Evolutionary conservation across 495 filamentous ascomycete species (phyloP).

Genomic region (Extremus antarcticus): DNA sequence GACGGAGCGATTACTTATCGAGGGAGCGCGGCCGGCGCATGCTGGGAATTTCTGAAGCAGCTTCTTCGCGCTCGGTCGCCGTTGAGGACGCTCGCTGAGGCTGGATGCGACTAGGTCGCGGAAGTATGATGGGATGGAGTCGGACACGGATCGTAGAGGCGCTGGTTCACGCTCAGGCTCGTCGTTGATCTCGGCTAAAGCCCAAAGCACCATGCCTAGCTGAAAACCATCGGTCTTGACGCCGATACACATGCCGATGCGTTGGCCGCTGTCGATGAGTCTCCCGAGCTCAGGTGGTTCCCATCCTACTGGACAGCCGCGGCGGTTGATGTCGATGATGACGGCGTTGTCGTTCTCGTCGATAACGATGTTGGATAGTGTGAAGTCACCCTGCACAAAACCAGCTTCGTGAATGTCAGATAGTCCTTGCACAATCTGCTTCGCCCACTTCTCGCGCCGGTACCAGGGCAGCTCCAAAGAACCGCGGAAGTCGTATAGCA

Average conservation of each 20-base stretch:
- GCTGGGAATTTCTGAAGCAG: constrained; percentile 24
- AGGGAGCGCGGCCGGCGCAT: constrained; percentile 5
- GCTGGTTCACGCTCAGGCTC: constrained; percentile 73
- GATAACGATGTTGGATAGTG: constrained; percentile 92
- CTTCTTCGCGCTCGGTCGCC: constrained; percentile 20
- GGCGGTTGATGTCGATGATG: constrained; percentile 96
- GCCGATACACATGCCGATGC: constrained; percentile 96
- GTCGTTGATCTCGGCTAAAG: constrained; percentile 72
- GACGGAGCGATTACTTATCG: not conserved
- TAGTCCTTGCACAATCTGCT: constrained; percentile 81
- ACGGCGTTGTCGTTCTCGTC: constrained; percentile 75
- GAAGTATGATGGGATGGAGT: constrained; percentile 22
- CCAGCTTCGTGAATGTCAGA: constrained; percentile 91
- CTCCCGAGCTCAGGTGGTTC: constrained; percentile 86
- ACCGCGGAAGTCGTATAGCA: constrained; percentile 66
- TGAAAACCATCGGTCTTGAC: constrained; percentile 96
- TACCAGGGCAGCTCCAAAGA: constrained; percentile 50
- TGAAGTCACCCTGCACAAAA: constrained; percentile 97
- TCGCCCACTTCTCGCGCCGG: constrained; percentile 78
- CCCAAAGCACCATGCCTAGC: constrained; percentile 95
- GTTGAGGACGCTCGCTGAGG: constrained; percentile 22
- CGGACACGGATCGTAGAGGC: constrained; percentile 41
- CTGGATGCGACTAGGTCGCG: constrained; percentile 22
- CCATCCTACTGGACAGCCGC: constrained; percentile 95
- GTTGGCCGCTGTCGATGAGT: constrained; percentile 81